Evolutionary conservation across 345 rosid genomes (phyloP), one percentile per base, ranked within the genome.

Genomic region (Nasturtium officinale): DNA sequence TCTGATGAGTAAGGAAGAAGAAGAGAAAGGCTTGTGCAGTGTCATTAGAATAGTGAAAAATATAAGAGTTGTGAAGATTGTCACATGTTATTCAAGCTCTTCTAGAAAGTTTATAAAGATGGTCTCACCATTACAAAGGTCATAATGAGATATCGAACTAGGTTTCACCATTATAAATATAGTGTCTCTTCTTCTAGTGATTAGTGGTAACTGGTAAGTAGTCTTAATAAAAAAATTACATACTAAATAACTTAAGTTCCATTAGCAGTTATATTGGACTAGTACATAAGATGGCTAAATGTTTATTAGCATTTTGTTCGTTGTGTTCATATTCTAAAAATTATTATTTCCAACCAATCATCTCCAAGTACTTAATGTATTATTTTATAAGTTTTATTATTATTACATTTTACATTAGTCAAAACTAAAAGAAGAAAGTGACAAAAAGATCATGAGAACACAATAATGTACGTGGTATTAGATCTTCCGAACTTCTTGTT

Each of bases 401-500:
- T n/a, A n/a, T n/a, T n/a, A n/a, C n/a, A 43, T 33, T 48, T 33
- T 59, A 59, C 67, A 71, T 26, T 10, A 60, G 28, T 57, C 21
- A 42, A 28, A 35, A 30, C 68, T 50, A 42, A 29, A 58, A 37
- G 26, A 26, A 20, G 17, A 59, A 28, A 69, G 10, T 25, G 30
- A 29, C n/a, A 28, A 46, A 66, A 20, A 16, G 32, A 20, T 13
- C 20, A 37, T 29, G 33, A 58, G 6, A n/a, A 29, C 79, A 84
- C 54, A 82, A 65, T n/a, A 40, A 1, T 42, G 47, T 79, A 74
- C 2, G 92, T 75, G 80, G 81, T 85, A 5, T 92, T 73, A 30
- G 96, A 84, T 85, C 91, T 85, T 6, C 84, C 57, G 53, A 75
- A 91, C 86, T 87, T 88, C 84, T 91, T 91, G 46, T 16, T 43